Conservation (phyloP, 352 stramenopile genomes). For the Aphanomyces invadans region DNA sequence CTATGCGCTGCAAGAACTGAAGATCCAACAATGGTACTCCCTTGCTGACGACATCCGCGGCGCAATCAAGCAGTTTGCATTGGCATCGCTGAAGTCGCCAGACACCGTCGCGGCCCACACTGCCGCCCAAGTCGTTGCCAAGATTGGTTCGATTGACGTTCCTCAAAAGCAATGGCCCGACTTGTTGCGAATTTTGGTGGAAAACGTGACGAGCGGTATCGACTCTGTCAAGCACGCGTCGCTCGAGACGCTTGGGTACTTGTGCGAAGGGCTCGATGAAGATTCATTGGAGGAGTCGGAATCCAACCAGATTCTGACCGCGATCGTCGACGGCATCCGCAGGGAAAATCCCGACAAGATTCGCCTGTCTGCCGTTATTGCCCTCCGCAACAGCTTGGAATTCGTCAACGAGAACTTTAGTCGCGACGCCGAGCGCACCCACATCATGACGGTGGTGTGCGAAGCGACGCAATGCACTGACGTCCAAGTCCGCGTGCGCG, state of each 20-base stretch:
- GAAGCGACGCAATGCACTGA: slow-evolving; percentile 90
- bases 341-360: slow-evolving; percentile 80
- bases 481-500: slow-evolving; percentile 77
- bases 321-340: slow-evolving; percentile 95
- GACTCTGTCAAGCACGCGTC: slow-evolving; percentile 89
- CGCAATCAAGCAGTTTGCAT: slow-evolving; percentile 71
- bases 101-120: slow-evolving; percentile 69
- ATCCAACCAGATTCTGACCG: slow-evolving; percentile 94
- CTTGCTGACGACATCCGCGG: slow-evolving; percentile 57
- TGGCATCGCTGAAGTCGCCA: slow-evolving; percentile 51
- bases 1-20: slow-evolving; percentile 69
- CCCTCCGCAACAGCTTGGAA: slow-evolving; percentile 91
- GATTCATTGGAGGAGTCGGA: slow-evolving; percentile 66
- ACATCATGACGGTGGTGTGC: slow-evolving; percentile 95
- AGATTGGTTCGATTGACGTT: slow-evolving; percentile 92
- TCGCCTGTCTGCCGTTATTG: slow-evolving; percentile 86
- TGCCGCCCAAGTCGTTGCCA: slow-evolving; percentile 88
- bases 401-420: slow-evolving; percentile 97
- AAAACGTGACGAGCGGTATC: slow-evolving; percentile 83
- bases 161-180: slow-evolving; percentile 91
- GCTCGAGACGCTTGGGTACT: slow-evolving; percentile 76
- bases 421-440: slow-evolving; percentile 89
- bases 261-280: slow-evolving; percentile 76
- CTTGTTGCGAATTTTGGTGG: slow-evolving; percentile 86
- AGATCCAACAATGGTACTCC: slow-evolving; percentile 67